A percentile compares a stretch with the other conserved stretches of the same genome.
Conservation (phyloP, 106 monocot species). For the Chionographis japonica region DNA sequence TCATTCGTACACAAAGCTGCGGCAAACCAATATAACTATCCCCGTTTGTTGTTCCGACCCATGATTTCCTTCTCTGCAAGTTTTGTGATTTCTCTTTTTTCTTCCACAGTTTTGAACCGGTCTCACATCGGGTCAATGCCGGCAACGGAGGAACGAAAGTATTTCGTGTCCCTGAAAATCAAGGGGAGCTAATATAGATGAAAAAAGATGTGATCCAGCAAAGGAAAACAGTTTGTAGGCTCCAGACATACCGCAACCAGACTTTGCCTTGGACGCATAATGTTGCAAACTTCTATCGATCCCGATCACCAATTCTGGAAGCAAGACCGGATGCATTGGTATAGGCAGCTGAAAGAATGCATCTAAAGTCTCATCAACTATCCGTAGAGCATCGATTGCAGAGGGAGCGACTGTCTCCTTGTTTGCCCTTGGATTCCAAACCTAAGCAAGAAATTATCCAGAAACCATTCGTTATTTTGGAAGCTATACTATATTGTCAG, state of each 20-base stretch:
- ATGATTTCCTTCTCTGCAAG: conserved; percentile 54
- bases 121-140: conserved; percentile 74
- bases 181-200: conserved; percentile 20
- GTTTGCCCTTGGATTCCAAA: conserved; percentile 79
- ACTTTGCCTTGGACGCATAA: conserved; percentile 64
- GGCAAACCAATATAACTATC: conserved; percentile 41
- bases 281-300: conserved; percentile 74
- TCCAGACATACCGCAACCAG: conserved; percentile 73
- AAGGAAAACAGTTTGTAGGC: not conserved
- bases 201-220: conserved; percentile 3
- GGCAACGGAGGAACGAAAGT: conserved; percentile 72
- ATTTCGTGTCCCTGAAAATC: conserved; percentile 61
- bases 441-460: conserved; percentile 25
- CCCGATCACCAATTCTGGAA: conserved; percentile 72
- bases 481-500: too few species aligned
- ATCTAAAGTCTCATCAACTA: conserved; percentile 80
- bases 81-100: conserved; percentile 71
- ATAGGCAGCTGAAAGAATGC: conserved; percentile 88
- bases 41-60: conserved; percentile 57
- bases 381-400: conserved; percentile 56
- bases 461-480: conserved; percentile 4
- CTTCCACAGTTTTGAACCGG: conserved; percentile 63
- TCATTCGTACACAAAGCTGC: conserved; percentile 85
- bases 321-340: conserved; percentile 66
- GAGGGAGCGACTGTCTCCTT: conserved; percentile 80